phyloP scores from a whole-genome alignment of 495 filamentous ascomycete genomes.

The Cercophora newfieldiana region DNA sequence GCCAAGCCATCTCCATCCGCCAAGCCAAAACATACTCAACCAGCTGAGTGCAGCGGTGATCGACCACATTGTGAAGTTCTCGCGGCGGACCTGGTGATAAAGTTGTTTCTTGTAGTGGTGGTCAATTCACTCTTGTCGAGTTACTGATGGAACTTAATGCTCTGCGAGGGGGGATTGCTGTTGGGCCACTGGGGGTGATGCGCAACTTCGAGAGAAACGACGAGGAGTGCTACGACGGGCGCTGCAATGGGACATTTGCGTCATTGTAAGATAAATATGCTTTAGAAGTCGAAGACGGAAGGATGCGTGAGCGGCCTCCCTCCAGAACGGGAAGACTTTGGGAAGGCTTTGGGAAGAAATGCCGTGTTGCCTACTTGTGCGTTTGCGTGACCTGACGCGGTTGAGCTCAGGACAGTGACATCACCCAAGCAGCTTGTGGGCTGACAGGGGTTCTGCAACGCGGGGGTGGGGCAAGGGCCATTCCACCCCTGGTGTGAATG shows the following conservation, averaged over 20 bases:
- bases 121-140: too few relatives aligned
- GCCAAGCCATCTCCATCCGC: background rate
- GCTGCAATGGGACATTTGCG: background rate
- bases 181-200: background rate
- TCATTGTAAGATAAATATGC: background rate
- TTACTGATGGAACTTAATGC: too few relatives aligned
- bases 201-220: background rate
- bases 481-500: constrained; percentile 10
- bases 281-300: too few relatives aligned
- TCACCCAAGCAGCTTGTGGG: background rate
- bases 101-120: too few relatives aligned
- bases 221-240: background rate
- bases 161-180: background rate
- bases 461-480: background rate
- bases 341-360: too few relatives aligned
- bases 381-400: background rate
- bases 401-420: background rate
- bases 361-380: constrained; percentile 7
- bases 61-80: too few relatives aligned
- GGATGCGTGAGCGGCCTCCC: too few relatives aligned
- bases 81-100: too few relatives aligned
- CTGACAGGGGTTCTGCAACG: background rate
- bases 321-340: too few relatives aligned
- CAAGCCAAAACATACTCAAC: too few relatives aligned
- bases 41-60: too few relatives aligned